phyloP scores from a whole-genome alignment of 495 filamentous ascomycete species.

The Lepraria neglecta region DNA sequence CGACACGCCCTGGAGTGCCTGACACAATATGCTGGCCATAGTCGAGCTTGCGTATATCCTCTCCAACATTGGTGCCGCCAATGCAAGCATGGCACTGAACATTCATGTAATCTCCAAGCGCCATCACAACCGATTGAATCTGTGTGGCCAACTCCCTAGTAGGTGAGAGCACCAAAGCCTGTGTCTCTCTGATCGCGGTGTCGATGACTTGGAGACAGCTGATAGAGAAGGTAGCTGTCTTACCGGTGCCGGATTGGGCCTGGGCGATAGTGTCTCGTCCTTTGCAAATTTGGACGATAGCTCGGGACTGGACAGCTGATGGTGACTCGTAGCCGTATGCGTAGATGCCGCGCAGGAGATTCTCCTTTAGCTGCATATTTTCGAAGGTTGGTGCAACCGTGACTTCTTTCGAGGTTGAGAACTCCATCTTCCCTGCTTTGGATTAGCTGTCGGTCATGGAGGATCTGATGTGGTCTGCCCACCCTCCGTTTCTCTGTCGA shows the following conservation, averaged over 20 bases:
- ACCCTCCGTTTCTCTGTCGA: slow-evolving; percentile 86
- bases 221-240: slow-evolving; percentile 98
- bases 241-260: slow-evolving; percentile 98
- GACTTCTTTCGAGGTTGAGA: slow-evolving; percentile 95
- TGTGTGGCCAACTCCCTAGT: slow-evolving; percentile 97
- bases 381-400: slow-evolving; percentile 70
- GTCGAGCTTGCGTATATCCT: slow-evolving; percentile 94
- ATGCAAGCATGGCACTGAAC: slow-evolving; percentile 98
- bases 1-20: slow-evolving; percentile 90
- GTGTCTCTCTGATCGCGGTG: slow-evolving; percentile 73
- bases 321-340: slow-evolving; percentile 98
- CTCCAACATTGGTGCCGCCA: slow-evolving; percentile 92
- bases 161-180: slow-evolving; percentile 94
- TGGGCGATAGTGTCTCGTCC: slow-evolving; percentile 97
- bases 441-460: slow-evolving; percentile 25
- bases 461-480: slow-evolving; percentile 19
- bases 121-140: slow-evolving; percentile 96
- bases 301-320: slow-evolving; percentile 92
- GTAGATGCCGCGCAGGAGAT: slow-evolving; percentile 93
- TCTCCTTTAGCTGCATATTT: slow-evolving; percentile 87
- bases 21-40: slow-evolving; percentile 96
- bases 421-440: slow-evolving; percentile 80
- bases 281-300: slow-evolving; percentile 98
- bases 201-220: slow-evolving; percentile 93
- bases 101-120: slow-evolving; percentile 98